Evolutionary conservation across 495 filamentous ascomycete genomes (phyloP), one percentile per base, ranked within the genome.

Genomic region (Cercophora samala): DNA sequence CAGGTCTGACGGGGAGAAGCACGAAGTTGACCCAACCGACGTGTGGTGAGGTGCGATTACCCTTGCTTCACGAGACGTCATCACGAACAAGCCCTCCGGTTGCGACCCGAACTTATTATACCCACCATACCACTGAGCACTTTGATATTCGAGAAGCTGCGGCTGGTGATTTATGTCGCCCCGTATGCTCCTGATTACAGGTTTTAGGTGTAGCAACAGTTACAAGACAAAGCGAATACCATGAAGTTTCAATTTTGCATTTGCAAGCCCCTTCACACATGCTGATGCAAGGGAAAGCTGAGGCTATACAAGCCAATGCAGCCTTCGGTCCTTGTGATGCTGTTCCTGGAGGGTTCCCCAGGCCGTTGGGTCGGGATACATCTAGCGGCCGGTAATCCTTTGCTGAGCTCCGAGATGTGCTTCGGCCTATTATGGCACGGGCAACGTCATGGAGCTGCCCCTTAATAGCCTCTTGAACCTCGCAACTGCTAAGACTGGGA

Each of bases 1-100:
- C 18, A 84, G 95, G 66, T 85, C 91, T 64, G 87, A 96, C 69
- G 95, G 95, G 24, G 90, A 96, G 80, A 83, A 90, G 61, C 87
- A 90, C 77, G 83, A 81, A 42, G 91, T 99, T n/a, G 81, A 84
- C 25, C 94, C 95, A 5, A 85, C 88, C 54, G 90, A 97, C 78
- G 92, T 97, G 32, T 96, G 90, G 85, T 93, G 79, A 86, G 13
- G 37, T 46, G 37, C 6, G 37, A 17, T 46, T 17, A 46, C n/a
- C n/a, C n/a, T n/a, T n/a, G n/a, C n/a, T n/a, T n/a, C n/a, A n/a
- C n/a, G n/a, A n/a, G n/a, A n/a, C n/a, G n/a, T n/a, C n/a, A n/a
- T 46, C 15, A 46, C 37, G 9, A 46, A 13, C 9, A 46, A 46
- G 37, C 9, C 37, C 4, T 32, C 8, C 29, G 8, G 29, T 32